Evolutionary conservation across 371 early-diverging fungal genomes (phyloP), one percentile per base, ranked within the genome.

Genomic region (Nematocida sp.): DNA sequence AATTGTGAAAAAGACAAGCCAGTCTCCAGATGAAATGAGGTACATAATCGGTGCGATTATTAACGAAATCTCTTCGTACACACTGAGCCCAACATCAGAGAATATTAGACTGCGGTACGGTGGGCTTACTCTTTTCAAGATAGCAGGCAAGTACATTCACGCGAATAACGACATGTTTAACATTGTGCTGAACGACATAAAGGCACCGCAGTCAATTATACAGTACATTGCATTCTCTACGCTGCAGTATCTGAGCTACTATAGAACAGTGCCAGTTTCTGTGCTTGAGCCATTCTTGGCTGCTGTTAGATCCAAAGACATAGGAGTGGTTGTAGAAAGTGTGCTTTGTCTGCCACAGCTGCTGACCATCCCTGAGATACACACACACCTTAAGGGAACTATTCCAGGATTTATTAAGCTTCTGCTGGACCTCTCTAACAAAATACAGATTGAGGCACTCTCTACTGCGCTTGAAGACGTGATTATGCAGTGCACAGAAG

Each of bases 371-470:
- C 62, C 52, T 6, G 40, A 20, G 23, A 18, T 80, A 4, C 33
- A 46, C 33, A 39, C 70, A 25, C 27, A 55, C 15, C 50, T 85
- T 15, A 78, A 72, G 56, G 15, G 23, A 40, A 23, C 73, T 15
- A 81, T 88, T 72, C 84, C 85, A 13, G 67, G 62, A 44, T 62
- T 86, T 11, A 27, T 88, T 13, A 72, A 84, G 61, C 62, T 66
- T 9, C 56, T 86, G 18, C 54, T 86, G 15, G 73, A 47, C 25
- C 76, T 83, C 6, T 78, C 72, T 33, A 83, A 76, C 50, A 71
- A 13, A 27, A 78, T 86, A 75, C 82, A 82, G 50, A 72, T 86
- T 18, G 88, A 88, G 66, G 54, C 88, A 25, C 76, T 88, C 3
- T 54, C 81, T 4, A 72, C 69, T 18, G 44, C 84, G 5, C 57